These are phyloP conservation scores for Coffea humblotiana DNA, from an alignment of 305 asterid species.

Conservation along the genomic window DNA sequence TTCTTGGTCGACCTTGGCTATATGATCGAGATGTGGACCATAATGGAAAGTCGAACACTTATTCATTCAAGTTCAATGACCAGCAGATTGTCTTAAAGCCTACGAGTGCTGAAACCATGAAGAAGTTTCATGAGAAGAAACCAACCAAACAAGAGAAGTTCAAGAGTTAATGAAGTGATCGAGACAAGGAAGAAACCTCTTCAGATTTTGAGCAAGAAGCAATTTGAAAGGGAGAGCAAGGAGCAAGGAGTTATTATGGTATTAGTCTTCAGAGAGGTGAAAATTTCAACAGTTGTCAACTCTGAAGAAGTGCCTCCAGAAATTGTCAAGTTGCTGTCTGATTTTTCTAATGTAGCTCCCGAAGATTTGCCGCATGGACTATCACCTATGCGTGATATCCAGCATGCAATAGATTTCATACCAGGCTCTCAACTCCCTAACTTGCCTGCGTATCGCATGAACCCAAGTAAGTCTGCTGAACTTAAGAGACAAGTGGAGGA, in stretches of 20 bases:
- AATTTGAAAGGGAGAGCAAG: neutral
- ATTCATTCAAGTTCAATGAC: neutral
- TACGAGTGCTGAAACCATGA: neutral
- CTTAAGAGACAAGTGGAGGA: neutral
- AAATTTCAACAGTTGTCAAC: neutral
- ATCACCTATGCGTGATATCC: neutral
- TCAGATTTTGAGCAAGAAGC: neutral
- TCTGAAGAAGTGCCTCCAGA: neutral
- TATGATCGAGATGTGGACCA: neutral
- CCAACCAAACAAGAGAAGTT: neutral
- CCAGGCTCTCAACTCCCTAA: constrained; percentile 3
- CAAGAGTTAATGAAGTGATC: neutral
- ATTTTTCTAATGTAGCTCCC: neutral
- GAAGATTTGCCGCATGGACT: neutral
- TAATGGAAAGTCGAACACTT: neutral
- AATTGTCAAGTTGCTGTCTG: neutral
- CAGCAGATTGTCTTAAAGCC: neutral
- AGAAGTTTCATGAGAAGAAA: neutral
- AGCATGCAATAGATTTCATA: constrained; percentile 7
- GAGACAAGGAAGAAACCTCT: neutral
- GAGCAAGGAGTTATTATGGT: neutral
- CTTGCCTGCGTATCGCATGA: neutral
- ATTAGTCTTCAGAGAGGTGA: neutral
- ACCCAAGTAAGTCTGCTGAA: neutral
- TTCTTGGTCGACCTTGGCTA: neutral